Base-by-base conservation (phyloP, 441 rosid species). In the Eruca vesicaria region DNA sequence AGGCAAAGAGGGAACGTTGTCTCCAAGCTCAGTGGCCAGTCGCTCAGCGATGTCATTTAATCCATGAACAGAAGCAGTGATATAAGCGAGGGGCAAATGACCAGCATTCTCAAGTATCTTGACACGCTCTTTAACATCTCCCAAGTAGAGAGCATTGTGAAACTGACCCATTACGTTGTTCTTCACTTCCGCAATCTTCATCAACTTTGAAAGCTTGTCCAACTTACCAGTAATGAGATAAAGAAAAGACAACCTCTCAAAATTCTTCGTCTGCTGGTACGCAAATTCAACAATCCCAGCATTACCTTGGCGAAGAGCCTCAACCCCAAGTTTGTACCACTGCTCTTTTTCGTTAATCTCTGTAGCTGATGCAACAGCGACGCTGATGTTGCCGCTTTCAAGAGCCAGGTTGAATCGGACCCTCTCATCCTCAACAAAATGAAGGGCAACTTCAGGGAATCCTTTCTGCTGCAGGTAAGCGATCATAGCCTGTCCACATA, bases 241-340 rank as follows among this genome's bases (percentile, higher is more conserved):
- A 7, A 93, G 91, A 75, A 93, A 93, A 26, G 98, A 93, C 21
- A 93, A 77, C 86, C 98, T 93, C 86, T 93, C 98, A 75, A 93
- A 87, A 78, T 93, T 93, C 85, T 93, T 91, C 9, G 98, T 93
- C 86, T 89, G 87, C 87, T 93, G 98, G 78, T 93, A 93, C 12
- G 98, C 96, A 75, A 91, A 93, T 74, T 93, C 98, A 67, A 91
- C 97, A 68, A 93, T 93, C 66, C 91, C 86, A 2, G 91, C 83
- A 84, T 93, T 91, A 18, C 98, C 98, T 75, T 93, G 98, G 64
- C 97, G 96, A 79, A 93, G 98, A 68, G 98, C 97, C 86, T 93
- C 98, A 71, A 93, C 98, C 20, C 98, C 98, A 71, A 93, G 77
- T 71, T 88, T 85, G 48, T 93, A 91, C 98, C 97, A 93, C 77